phyloP scores from a whole-genome alignment of 371 early-diverging fungal genomes.

The Rhizopus sp. region DNA sequence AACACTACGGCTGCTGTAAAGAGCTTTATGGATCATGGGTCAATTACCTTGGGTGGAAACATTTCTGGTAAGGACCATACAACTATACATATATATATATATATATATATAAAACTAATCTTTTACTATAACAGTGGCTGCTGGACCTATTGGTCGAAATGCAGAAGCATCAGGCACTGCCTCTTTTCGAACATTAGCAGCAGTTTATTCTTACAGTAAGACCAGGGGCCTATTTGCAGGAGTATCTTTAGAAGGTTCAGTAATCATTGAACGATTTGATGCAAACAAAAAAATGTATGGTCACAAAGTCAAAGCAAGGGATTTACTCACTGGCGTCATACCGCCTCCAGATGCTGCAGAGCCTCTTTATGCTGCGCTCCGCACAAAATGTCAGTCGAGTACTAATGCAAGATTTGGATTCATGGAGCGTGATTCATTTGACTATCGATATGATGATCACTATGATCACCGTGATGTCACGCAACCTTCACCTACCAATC shows the following conservation, averaged over 20 bases:
- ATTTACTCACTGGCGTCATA: conserved; percentile 72
- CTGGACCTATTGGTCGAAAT: conserved; percentile 79
- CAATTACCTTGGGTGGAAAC: conserved; percentile 74
- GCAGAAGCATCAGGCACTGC: conserved; percentile 73
- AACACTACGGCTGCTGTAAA: conserved; percentile 80
- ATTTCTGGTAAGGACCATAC: conserved; percentile 31
- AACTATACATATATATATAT: background rate
- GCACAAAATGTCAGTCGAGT: conserved; percentile 9
- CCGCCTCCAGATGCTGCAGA: conserved; percentile 79
- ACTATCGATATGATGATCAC: conserved; percentile 4
- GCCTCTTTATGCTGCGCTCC: conserved; percentile 71
- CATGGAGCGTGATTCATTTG: conserved; percentile 8
- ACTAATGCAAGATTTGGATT: conserved; percentile 2
- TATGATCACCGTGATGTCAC: background rate
- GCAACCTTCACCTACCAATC: background rate
- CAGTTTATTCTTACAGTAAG: conserved; percentile 70
- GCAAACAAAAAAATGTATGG: conserved; percentile 87
- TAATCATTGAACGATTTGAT: conserved; percentile 85
- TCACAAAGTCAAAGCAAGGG: conserved; percentile 68
- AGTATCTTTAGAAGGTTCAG: conserved; percentile 88
- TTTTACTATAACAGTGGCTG: conserved; percentile 53
- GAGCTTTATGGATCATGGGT: conserved; percentile 72
- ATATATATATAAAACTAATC: background rate
- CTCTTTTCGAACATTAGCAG: conserved; percentile 46
- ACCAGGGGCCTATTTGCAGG: conserved; percentile 81